Percentiles rank a stretch among this genome's conserved stretches.
Evolutionary conservation across 192 early-diverging fungal species (phyloP).

Genomic region (Coemansia sp.): DNA sequence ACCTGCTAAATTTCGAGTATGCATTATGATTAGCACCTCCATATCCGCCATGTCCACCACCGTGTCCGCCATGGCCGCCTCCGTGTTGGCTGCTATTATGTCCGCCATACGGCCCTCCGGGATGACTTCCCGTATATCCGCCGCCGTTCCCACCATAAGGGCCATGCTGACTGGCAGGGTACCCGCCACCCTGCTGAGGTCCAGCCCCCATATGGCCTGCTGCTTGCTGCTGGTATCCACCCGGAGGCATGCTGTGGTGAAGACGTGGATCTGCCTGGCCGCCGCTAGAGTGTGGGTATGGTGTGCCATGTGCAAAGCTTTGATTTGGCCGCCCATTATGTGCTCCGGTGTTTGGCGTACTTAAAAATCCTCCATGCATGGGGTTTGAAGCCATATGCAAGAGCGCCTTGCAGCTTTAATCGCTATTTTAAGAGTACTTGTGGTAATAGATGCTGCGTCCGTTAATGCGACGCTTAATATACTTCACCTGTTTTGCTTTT

Average conservation of each 20-base stretch:
- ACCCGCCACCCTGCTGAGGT: conserved; percentile 2
- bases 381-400: conserved; percentile 1
- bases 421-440: background rate
- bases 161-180: conserved; percentile 1
- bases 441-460: background rate
- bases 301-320: background rate
- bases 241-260: background rate
- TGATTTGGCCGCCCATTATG: background rate
- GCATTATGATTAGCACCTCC: background rate
- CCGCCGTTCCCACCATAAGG: conserved; percentile 11
- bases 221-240: background rate
- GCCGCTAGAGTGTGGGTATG: background rate
- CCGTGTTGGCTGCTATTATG: background rate
- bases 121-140: background rate
- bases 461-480: background rate
- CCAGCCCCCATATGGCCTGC: background rate
- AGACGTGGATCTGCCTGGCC: background rate
- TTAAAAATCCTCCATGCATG: conserved; percentile 6
- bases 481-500: background rate
- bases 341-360: background rate
- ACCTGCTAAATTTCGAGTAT: conserved; percentile 13
- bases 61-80: conserved; percentile 9
- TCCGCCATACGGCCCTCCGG: background rate
- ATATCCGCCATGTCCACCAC: conserved; percentile 4
- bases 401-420: background rate